Conservation (phyloP, 139 green algal species). For the Chlamydomonas sphaeroides region DNA sequence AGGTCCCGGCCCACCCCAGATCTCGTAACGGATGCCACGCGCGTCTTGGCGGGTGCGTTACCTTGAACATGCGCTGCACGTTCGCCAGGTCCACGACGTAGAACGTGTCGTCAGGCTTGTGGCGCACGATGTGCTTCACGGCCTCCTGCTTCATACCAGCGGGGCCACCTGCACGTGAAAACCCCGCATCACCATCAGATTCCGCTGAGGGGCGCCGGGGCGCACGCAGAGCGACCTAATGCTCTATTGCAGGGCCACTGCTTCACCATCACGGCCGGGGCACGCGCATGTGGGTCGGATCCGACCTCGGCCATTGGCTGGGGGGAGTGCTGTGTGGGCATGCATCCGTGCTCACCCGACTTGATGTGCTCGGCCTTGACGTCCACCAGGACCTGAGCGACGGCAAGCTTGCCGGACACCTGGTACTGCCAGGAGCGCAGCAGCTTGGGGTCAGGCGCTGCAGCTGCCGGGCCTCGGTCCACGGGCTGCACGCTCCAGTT, state of each 20-base stretch:
- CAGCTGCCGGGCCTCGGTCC: constrained; percentile 47
- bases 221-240: too few species aligned
- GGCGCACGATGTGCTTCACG: constrained; percentile 37
- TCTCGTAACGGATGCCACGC: too few species aligned
- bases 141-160: constrained; percentile 40
- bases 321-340: too few species aligned
- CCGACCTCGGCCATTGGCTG: too few species aligned
- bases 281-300: too few species aligned
- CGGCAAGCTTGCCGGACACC: constrained; percentile 52
- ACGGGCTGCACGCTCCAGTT: constrained; percentile 49
- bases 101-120: constrained; percentile 85
- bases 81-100: constrained; percentile 92
- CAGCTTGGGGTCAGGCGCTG: constrained; percentile 19
- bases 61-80: constrained; percentile 78
- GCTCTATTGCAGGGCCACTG: too few species aligned
- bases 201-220: too few species aligned
- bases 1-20: neutral
- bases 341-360: constrained; percentile 47
- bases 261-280: too few species aligned
- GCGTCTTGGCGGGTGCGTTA: too few species aligned
- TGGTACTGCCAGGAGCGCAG: constrained; percentile 59
- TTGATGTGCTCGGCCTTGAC: constrained; percentile 52
- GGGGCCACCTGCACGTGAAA: constrained; percentile 44
- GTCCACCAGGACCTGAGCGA: constrained; percentile 48
- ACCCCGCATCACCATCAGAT: neutral